Conservation (phyloP, 805 yeast genomes). For the Pichia exigua region DNA sequence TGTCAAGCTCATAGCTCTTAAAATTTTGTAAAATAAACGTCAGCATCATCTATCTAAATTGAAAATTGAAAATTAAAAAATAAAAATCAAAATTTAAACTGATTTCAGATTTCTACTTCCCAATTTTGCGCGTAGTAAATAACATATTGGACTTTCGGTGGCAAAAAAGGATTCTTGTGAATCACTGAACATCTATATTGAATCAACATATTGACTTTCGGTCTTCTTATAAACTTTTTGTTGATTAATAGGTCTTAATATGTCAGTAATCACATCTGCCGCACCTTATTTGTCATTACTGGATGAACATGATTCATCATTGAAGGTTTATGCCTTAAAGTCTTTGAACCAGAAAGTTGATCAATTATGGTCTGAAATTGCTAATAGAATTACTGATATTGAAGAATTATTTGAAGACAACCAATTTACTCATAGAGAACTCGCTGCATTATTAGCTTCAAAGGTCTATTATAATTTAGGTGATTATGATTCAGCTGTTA, state of each 20-base stretch:
- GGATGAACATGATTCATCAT: conserved; percentile 67
- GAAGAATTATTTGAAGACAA: conserved; percentile 89
- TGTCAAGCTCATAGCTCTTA: background rate
- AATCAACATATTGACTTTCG: background rate
- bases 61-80: too few species aligned
- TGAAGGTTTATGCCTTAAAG: conserved; percentile 78
- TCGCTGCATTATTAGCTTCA: conserved; percentile 90
- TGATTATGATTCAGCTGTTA: conserved; percentile 85
- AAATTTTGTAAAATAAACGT: too few species aligned
- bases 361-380: conserved; percentile 95
- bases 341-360: conserved; percentile 78
- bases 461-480: conserved; percentile 89
- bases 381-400: conserved; percentile 78
- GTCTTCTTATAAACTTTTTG: background rate
- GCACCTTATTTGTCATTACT: conserved; percentile 87
- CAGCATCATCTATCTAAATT: too few species aligned
- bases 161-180: background rate
- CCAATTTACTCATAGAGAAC: conserved; percentile 54
- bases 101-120: background rate
- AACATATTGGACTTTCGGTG: background rate
- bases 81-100: background rate
- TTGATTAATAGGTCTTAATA: background rate
- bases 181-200: background rate
- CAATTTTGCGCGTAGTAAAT: background rate
- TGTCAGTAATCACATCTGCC: conserved; percentile 54